Evolutionary conservation across 164 flowering plant genomes (phyloP), one percentile per base, ranked within the genome.

Genomic region (Kalanchoe fedtschenkoi): DNA sequence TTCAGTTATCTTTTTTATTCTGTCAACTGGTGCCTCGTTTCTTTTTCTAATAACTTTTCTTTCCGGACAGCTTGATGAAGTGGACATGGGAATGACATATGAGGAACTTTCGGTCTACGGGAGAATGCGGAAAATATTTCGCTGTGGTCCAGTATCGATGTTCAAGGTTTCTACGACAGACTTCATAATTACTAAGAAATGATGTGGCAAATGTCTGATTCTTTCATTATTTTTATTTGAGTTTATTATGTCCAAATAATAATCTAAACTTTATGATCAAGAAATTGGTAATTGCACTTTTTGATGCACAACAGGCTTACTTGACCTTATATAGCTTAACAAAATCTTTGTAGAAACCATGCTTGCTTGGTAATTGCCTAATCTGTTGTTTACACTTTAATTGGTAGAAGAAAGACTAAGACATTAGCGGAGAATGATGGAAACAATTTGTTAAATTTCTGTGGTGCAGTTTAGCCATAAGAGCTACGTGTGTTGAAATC

Each of bases 1-100:
- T n/a, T n/a, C 32, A 10, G 1, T 26, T 2, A 29, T 51, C 56
- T 51, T 13, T 58, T n/a, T 58, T 32, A 34, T 11, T 24, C 13
- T 17, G 17, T 58, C 41, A 34, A 17, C 17, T 4, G 62, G 19
- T 60, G 44, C 10, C n/a, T 17, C 14, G 16, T 34, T 34, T 8
- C 29, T 19, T n/a, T 60, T 21, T 60, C 43, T 60, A 19, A 60
- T 34, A 34, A 9, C 32, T 16, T 34, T n/a, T 21, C 38, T 72
- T 28, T 63, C 62, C 69, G 32, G 71, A 69, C 80, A 89, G 96
- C 77, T 88, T 63, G 98, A 92, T 74, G 98, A 89, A 76, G 97
- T 92, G 61, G 98, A 89, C 73, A 92, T 92, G 96, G 97, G 97
- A 59, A 92, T 92, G 97, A 92, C 98, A 34, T 86, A 92, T 53